Evolutionary conservation across 1,284 basidiomycete genomes (phyloP), one percentile per base, ranked within the genome.

Genomic region (Xerocomus amazonicus): DNA sequence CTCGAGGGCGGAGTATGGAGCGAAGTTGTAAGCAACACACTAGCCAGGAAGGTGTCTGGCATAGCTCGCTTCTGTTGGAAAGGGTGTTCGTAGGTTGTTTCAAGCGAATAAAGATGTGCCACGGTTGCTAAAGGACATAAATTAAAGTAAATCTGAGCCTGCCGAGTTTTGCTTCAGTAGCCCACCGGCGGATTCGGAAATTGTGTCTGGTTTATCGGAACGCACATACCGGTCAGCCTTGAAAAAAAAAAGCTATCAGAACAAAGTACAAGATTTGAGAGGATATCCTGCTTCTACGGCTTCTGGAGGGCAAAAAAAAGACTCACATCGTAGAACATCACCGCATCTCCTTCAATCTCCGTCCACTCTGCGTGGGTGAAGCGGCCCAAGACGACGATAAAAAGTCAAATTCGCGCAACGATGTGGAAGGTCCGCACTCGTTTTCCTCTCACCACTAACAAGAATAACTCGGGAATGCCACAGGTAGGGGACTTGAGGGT

Each of bases 71-170:
- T 55, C 50, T 37, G 53, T 54, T 38, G 56, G 49, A 70, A 61
- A 36, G 63, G 63, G 77, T 65, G 46, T 72, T 70, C 6, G 56
- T 51, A 6, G 68, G 68, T n/a, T 65, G 61, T 51, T 66, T 68
- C 56, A 74, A 61, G 6, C 64, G 75, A 53, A 68, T 67, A 59
- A 80, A 80, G 35, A 63, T 59, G 19, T 72, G 48, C 72, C 69
- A 56, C 74, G 80, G 48, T 78, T 75, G 56, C 80, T 81, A 62
- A 77, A 81, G 31, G 76, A 75, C 73, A 80, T 79, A 17, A 19
- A 39, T 27, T 13, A 68, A 73, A 63, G 78, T 73, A 80, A 71
- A n/a, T 61, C 54, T 7, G 78, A 53, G 50, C 56, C 33, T 47
- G 51, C 32, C 13, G 17, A 39, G 38, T 40, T 51, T 43, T 26